Percentiles rank a stretch among this genome's conserved stretches.
Evolutionary conservation across 2,329 filamentous ascomycete genomes (phyloP).

Genomic region (Taxawa tesnikishii): DNA sequence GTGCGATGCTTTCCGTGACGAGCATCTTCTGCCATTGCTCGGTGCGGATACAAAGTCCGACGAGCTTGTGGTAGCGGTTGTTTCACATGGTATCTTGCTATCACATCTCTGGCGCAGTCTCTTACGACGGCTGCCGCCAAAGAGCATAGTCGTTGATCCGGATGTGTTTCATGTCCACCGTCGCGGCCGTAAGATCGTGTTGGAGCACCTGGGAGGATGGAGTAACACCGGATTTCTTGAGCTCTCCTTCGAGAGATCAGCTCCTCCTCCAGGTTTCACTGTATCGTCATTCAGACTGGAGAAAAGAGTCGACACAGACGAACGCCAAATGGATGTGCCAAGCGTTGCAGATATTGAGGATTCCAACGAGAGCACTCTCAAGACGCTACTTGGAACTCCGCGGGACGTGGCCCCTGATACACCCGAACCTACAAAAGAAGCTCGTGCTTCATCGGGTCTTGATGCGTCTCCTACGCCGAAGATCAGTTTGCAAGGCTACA

Average conservation of each 20-base stretch:
- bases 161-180: conserved; percentile 26
- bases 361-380: neutral
- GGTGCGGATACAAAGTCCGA: conserved; percentile 14
- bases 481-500: conserved; percentile 27
- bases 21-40: conserved; percentile 48
- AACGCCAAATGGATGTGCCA: neutral
- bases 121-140: conserved; percentile 39
- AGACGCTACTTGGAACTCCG: neutral
- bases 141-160: conserved; percentile 31
- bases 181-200: conserved; percentile 22
- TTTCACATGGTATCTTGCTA: conserved; percentile 76
- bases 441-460: neutral
- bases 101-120: conserved; percentile 55
- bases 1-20: conserved; percentile 53
- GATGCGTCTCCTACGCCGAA: too few species aligned
- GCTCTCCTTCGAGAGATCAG: neutral
- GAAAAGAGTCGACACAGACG: too few species aligned
- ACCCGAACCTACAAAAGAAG: neutral
- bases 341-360: neutral
- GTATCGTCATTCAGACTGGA: too few species aligned
- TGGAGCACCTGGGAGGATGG: conserved; percentile 47
- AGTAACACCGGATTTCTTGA: conserved; percentile 54
- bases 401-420: neutral
- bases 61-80: conserved; percentile 46
- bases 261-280: too few species aligned